Base-by-base conservation (phyloP, 202 grass and related monocot species). In the Carex sylvatica region DNA sequence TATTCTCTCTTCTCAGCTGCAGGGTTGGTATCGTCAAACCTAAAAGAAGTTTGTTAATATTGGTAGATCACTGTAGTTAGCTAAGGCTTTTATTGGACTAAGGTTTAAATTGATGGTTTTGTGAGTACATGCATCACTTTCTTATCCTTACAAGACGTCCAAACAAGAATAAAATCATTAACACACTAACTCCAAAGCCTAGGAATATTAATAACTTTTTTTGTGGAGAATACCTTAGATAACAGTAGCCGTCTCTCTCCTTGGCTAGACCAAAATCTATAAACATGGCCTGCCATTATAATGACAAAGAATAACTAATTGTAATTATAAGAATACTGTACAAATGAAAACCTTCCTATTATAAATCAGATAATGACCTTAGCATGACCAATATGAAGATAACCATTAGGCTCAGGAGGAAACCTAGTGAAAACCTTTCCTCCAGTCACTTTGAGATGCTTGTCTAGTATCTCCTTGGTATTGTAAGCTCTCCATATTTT, bases 1-100 rank as follows among this genome's bases (percentile, higher is more conserved):
- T 94, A 97, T 84, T 97, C 94, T 87, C 68, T 84, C 86, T 91
- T 97, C 85, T 97, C 92, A 61, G 94, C 94, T 88, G 92, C 94
- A 81, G 92, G 94, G 84, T 97, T 94, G 67, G 94, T 97, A 66
- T 97, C 94, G 84, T 97, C 94, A 87, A 94, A 94, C 82, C 94
- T 97, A 67, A 87, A 72, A 38, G 76, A 60, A 87, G 62, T 30
- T 47, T 44, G 47, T 49, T 73, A 73, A 12, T 35, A 66, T 66
- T 20, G 14, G 63, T 66, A 18, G 30, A 52, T 73, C 18, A 73
- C 42, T 73, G 44, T 52, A 49, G 23, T 65, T 7, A 33, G 56
- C 11, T 2, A 22, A 46, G 23, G 12, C 10, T 14, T 62, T 28
- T 73, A 38, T 6, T 59, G 1, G 18, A 23, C 26, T 19, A 24